phyloP scores from a whole-genome alignment of 352 stramenopile species.

The Phytophthora lateralis region DNA sequence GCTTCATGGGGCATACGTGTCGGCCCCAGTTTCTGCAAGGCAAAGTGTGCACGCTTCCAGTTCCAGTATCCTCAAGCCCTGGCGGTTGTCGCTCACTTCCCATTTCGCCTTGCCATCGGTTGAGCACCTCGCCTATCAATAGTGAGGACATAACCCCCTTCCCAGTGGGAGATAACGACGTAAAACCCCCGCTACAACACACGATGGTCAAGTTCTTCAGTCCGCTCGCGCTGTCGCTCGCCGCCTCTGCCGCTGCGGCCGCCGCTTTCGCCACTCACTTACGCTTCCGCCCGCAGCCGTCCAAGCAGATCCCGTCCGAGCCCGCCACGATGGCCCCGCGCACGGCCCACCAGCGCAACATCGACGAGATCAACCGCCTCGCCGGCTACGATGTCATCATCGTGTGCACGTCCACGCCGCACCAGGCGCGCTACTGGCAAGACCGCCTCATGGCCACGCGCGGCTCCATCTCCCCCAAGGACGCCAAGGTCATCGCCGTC shows the following conservation, averaged over 20 bases:
- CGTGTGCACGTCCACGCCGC: conserved; percentile 96
- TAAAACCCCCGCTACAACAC: conserved; percentile 19
- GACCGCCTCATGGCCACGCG: conserved; percentile 91
- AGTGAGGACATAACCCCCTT: conserved; percentile 6
- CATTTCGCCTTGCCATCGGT: conserved; percentile 14
- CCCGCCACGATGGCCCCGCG: conserved; percentile 37
- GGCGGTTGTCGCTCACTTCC: conserved; percentile 30
- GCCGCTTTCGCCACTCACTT: conserved; percentile 40
- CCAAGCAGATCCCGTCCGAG: conserved; percentile 16
- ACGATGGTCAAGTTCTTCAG: conserved; percentile 46
- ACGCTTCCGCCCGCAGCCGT: conserved; percentile 29
- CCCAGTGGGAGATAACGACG: conserved; percentile 14
- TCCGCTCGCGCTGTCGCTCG: conserved; percentile 34
- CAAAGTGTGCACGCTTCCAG: not conserved
- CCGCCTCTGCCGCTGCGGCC: conserved; percentile 36
- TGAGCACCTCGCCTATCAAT: conserved; percentile 19
- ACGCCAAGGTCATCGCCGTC: conserved; percentile 95
- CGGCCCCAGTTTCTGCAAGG: not conserved
- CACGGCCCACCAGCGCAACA: conserved; percentile 73
- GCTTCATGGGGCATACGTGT: conserved; percentile 30
- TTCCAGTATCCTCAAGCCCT: conserved; percentile 3
- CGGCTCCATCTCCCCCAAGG: conserved; percentile 76
- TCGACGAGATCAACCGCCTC: conserved; percentile 87
- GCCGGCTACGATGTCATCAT: conserved; percentile 96
- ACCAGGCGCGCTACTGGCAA: conserved; percentile 98